A percentile compares a stretch with the other conserved stretches of the same genome.
Conservation (phyloP, 2,329 filamentous ascomycete genomes). For the Colletotrichum sp. region DNA sequence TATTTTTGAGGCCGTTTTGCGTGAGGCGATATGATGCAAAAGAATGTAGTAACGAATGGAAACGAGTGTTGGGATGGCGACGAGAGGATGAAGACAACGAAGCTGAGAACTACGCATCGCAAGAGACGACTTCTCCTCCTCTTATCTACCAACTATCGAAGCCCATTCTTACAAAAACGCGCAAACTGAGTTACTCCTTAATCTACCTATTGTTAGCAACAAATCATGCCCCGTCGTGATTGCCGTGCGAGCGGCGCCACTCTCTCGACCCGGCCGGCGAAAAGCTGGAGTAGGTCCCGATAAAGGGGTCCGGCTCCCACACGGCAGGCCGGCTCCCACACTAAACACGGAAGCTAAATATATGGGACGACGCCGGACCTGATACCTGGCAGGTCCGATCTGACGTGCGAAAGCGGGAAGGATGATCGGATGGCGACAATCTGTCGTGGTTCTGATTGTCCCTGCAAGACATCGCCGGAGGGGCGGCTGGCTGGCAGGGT, state of each 20-base stretch:
- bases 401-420: not conserved
- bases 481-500: no score
- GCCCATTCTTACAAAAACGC: not conserved
- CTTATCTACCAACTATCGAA: not conserved
- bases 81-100: fast-evolving
- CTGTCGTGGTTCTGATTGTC: not conserved
- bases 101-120: fast-evolving
- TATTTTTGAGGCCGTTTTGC: no score
- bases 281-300: not conserved
- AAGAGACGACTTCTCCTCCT: not conserved
- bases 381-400: not conserved
- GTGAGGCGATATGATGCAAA: no score
- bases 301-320: not conserved
- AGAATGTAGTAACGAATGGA: not conserved
- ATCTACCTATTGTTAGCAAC: not conserved
- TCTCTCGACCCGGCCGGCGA: not conserved
- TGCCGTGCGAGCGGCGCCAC: not conserved
- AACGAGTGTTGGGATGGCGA: not conserved
- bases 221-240: not conserved
- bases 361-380: not conserved
- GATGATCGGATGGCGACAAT: not conserved
- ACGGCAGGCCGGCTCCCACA: not conserved
- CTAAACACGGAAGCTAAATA: not conserved
- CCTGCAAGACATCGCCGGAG: not conserved
- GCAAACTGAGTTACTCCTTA: not conserved